These are phyloP conservation scores for Malassezia brasiliensis DNA, from an alignment of 1,284 basidiomycete genomes.

Conservation along the genomic window DNA sequence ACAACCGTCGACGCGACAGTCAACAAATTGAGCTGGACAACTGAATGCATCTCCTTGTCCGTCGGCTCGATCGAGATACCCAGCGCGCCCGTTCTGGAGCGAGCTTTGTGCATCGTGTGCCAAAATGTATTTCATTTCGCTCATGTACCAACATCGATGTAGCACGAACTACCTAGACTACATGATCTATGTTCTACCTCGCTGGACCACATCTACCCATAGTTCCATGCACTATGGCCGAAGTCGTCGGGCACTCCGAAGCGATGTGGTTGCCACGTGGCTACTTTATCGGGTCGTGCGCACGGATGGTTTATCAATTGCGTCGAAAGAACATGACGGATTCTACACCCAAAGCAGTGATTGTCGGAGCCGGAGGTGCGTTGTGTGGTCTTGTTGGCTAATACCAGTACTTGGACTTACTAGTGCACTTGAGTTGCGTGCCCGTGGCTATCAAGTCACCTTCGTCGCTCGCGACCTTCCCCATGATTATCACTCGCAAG, in stretches of 20 bases:
- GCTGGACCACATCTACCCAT: too few relatives aligned
- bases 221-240: too few relatives aligned
- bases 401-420: constrained; percentile 51
- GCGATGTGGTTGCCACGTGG: background rate
- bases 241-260: too few relatives aligned
- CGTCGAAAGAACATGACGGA: background rate
- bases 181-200: too few relatives aligned
- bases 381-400: background rate
- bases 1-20: constrained; percentile 33
- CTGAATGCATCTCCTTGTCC: background rate
- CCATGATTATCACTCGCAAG: constrained; percentile 56
- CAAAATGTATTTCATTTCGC: too few relatives aligned
- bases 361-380: constrained; percentile 32
- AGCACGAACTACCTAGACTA: too few relatives aligned
- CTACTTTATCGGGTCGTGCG: background rate
- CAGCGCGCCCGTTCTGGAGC: too few relatives aligned
- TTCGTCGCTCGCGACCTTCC: constrained; percentile 62
- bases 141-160: too few relatives aligned
- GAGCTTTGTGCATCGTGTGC: too few relatives aligned
- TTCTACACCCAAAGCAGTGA: constrained; percentile 13
- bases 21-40: constrained; percentile 7
- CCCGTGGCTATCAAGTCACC: constrained; percentile 53
- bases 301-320: background rate
- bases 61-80: too few relatives aligned
- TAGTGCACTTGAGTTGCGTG: constrained; percentile 49